Conservation (phyloP, 129 eudicot genomes). For the Pulicaria dysenterica region DNA sequence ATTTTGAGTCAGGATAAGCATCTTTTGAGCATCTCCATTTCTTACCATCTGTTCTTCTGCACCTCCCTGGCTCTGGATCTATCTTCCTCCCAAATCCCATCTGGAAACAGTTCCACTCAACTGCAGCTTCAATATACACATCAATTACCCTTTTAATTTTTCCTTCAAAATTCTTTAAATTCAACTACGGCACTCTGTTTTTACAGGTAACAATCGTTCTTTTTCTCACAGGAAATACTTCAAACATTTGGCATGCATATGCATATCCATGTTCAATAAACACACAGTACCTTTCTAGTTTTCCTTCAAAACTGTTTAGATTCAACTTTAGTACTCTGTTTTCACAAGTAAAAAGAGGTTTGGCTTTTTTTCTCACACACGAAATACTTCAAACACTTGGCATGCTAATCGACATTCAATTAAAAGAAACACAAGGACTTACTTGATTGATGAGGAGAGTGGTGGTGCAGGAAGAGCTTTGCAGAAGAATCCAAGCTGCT, state of each 20-base stretch:
- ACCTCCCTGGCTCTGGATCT: constrained; percentile 98
- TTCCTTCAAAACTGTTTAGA: neutral
- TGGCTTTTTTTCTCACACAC: neutral
- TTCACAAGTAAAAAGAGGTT: neutral
- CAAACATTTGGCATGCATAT: constrained; percentile 10
- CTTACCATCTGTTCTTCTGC: constrained; percentile 95
- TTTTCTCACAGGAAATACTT: neutral
- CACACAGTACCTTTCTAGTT: no score
- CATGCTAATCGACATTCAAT: neutral
- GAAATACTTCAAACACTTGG: constrained; percentile 24
- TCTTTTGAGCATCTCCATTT: constrained; percentile 97
- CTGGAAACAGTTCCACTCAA: constrained; percentile 79
- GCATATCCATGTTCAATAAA: neutral
- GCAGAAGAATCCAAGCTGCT: constrained; percentile 70
- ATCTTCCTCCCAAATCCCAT: constrained; percentile 87
- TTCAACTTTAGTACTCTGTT: neutral
- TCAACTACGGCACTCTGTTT: neutral
- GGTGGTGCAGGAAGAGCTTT: constrained; percentile 56
- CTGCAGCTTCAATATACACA: constrained; percentile 37
- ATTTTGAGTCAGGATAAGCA: constrained; percentile 87
- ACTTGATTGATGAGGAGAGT: constrained; percentile 47
- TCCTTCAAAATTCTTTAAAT: no score
- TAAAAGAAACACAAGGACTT: neutral
- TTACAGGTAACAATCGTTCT: neutral
- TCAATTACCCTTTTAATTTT: neutral